phyloP scores from a whole-genome alignment of 257 asterid species.

The Solanum etuberosum region DNA sequence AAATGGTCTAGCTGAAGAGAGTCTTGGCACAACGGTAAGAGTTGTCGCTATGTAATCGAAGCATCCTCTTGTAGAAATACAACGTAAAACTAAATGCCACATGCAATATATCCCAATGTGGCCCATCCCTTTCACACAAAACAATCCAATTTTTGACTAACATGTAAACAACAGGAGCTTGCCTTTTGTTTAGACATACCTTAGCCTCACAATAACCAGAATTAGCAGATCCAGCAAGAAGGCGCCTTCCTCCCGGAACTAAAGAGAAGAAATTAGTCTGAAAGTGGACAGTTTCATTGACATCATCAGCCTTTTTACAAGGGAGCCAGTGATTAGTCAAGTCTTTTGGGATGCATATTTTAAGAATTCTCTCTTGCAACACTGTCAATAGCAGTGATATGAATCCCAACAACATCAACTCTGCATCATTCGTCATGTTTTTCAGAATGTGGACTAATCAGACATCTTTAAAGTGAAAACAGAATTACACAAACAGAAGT shows the following conservation, averaged over 20 bases:
- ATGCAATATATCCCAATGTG: neutral
- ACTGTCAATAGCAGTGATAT: slow-evolving; percentile 53
- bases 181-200: slow-evolving; percentile 10
- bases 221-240: slow-evolving; percentile 18
- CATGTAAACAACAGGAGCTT: neutral
- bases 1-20: neutral
- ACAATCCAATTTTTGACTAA: no score
- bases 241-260: slow-evolving; percentile 17
- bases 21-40: neutral
- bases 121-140: no score
- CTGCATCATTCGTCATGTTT: slow-evolving; percentile 21
- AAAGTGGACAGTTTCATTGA: slow-evolving; percentile 8
- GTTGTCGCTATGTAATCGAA: neutral
- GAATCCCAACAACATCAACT: slow-evolving; percentile 70
- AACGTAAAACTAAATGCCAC: neutral
- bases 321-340: slow-evolving; percentile 48
- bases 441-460: neutral
- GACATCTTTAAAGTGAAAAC: neutral
- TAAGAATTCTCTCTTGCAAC: slow-evolving; percentile 25
- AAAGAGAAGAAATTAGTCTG: slow-evolving; percentile 10
- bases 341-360: slow-evolving; percentile 41
- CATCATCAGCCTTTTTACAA: slow-evolving; percentile 21
- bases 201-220: slow-evolving; percentile 18
- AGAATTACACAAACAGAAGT: neutral
- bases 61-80: neutral